Evolutionary conservation across 1,284 basidiomycete species (phyloP).

Genomic region (Pseudozyma hubeiensis): DNA sequence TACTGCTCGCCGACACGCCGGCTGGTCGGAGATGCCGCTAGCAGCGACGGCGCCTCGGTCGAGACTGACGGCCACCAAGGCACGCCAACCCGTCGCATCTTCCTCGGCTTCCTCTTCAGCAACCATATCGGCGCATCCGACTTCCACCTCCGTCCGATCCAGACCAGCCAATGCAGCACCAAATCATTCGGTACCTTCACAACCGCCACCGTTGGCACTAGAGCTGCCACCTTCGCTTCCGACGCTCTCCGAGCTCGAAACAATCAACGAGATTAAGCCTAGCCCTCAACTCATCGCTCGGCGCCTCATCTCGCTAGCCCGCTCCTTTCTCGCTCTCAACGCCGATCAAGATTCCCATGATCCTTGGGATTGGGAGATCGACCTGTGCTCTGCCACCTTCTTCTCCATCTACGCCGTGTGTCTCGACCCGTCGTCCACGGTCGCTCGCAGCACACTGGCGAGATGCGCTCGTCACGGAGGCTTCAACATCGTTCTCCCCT

Average conservation of each 20-base stretch:
- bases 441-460: slow-evolving; percentile 51
- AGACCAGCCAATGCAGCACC: slow-evolving; percentile 4
- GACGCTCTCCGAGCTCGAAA: slow-evolving; percentile 23
- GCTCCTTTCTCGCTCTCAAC: slow-evolving; percentile 30
- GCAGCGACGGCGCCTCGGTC: slow-evolving; percentile 33
- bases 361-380: slow-evolving; percentile 35
- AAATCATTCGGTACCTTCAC: slow-evolving; percentile 9
- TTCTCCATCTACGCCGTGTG: slow-evolving; percentile 57
- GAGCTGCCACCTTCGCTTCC: slow-evolving; percentile 40
- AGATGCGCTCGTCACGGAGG: slow-evolving; percentile 59
- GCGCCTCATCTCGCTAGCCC: slow-evolving; percentile 36
- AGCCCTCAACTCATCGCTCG: slow-evolving; percentile 29
- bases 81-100: slow-evolving; percentile 29
- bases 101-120: slow-evolving; percentile 15
- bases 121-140: slow-evolving; percentile 17
- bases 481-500: slow-evolving; percentile 56
- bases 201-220: slow-evolving; percentile 10
- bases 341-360: slow-evolving; percentile 9
- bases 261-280: slow-evolving; percentile 11
- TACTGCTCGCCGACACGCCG: too few relatives aligned
- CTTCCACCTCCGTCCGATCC: slow-evolving; percentile 10
- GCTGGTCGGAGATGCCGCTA: slow-evolving; percentile 32
- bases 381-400: slow-evolving; percentile 58
- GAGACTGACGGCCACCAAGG: slow-evolving; percentile 29
- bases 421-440: slow-evolving; percentile 42